Evolutionary conservation across 768 basidiomycete genomes (phyloP).

Genomic region (Termitomyces titanicus): DNA sequence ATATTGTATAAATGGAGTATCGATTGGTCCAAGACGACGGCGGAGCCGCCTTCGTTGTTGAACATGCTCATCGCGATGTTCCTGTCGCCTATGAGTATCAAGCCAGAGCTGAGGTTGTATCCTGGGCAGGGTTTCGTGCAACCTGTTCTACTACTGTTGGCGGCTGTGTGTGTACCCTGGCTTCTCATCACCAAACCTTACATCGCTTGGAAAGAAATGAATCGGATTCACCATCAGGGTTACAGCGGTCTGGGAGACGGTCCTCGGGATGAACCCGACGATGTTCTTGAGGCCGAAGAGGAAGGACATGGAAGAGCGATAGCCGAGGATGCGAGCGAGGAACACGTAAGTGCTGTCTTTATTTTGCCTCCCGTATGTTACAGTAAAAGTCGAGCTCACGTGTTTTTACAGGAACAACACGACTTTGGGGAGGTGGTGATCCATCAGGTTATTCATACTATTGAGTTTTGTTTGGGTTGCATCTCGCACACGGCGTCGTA

Average conservation of each 20-base stretch:
- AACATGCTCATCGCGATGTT: constrained; percentile 98
- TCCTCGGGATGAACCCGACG: constrained; percentile 52
- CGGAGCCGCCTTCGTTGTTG: constrained; percentile 81
- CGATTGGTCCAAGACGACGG: constrained; percentile 76
- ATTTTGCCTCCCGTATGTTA: constrained; percentile 1
- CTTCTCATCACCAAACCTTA: constrained; percentile 93
- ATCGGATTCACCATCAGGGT: constrained; percentile 77
- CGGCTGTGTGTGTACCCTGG: constrained; percentile 91
- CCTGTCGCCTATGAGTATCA: constrained; percentile 80
- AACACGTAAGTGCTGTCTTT: constrained; percentile 54
- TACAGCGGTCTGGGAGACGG: constrained; percentile 71
- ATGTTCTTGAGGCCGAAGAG: constrained; percentile 71
- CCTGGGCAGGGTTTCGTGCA: constrained; percentile 87
- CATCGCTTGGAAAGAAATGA: constrained; percentile 84
- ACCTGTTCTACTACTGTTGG: constrained; percentile 69
- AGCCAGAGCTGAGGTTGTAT: constrained; percentile 69
- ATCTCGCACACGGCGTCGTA: constrained; percentile 97
- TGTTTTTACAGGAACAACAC: constrained; percentile 61
- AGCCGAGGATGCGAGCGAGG: constrained; percentile 68
- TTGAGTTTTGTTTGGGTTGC: constrained; percentile 98
- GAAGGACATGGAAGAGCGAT: constrained; percentile 75
- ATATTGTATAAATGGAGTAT: constrained; percentile 97
- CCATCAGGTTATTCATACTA: constrained; percentile 97
- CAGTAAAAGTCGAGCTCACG: not conserved
- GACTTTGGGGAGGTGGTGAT: constrained; percentile 94